Evolutionary conservation across 257 asterid species (phyloP), one percentile per base, ranked within the genome.

Genomic region (Nicotiana benthamiana): DNA sequence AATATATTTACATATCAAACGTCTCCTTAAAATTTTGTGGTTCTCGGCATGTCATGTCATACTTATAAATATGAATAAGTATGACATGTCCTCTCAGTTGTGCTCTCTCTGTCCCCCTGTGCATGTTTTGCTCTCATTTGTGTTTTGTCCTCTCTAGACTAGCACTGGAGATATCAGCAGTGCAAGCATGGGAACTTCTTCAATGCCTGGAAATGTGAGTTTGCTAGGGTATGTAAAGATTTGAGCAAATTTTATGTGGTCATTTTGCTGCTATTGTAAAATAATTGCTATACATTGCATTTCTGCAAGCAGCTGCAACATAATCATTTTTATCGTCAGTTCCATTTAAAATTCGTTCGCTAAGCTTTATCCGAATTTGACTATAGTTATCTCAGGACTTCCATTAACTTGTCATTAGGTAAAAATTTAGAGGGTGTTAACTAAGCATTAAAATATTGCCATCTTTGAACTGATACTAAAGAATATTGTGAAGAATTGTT

Each of bases 191-290:
- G 97, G 94, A 81, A 89, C 83, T 81, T 82, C 93, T 62, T 90
- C 93, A 34, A 72, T 90, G 59, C 97, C 96, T 77, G 99, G 99
- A 91, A 94, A 94, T 87, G 94, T 97, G 83, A 86, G 99, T 89
- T 90, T 96, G 83, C 94, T 96, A 63, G 99, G 98, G 98, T 94
- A 91, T 65, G 94, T 84, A 74, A 70, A 40, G 3, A 34, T 20
- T 43, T 70, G 57, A 40, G 59, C 77, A 70, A 8, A 7, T 43
- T 36, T 70, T 70, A 40, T 68, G 59, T 43, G 12, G 34, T 12
- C 34, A 70, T 70, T 67, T 70, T 70, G 57, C 32, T 43, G 34
- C 20, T 43, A 70, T 16, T 43, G 57, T 70, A 70, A 12, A 70
- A 18, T 22, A 43, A 12, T 6, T 43, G 56, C 76, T 40, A n/a